Base-by-base conservation (phyloP, 257 asterid species). In the Henckelia pumila region DNA sequence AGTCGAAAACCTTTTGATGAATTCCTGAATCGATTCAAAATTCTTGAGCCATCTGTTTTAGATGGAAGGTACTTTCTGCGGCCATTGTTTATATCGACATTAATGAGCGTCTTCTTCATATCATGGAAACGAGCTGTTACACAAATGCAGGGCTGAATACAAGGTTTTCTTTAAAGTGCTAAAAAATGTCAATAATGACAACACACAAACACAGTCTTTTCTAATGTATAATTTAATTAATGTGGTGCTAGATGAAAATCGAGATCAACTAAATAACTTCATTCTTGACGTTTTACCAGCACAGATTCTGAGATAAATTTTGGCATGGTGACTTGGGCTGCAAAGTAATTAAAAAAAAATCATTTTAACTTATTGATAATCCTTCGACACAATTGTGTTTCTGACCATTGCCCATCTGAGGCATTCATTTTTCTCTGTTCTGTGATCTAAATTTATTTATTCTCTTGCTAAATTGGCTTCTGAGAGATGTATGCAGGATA, bases 1-100 rank as follows among this genome's bases (percentile, higher is more conserved):
- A 92, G 96, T 57, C 80, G 95, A 70, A 89, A 85, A 83, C 29
- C 81, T 58, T 92, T 89, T 71, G 80, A 79, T 56, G 98, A 92
- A 69, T 92, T 92, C 78, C 59, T 79, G 25, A 71, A 61, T 32
- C 95, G 98, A 55, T 92, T 89, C 79, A 68, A 79, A 73, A 76
- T 89, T 76, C 90, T 92, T 67, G 82, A 78, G n/a, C 96, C 98
- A 19, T 78, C 71, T n/a, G 77, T 67, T 68, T 16, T 56, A 50
- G 68, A 66, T 29, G 89, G 84, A 77, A 85, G 98, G 98, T 92
- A 78, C 35, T 59, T 49, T 47, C 61, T 19, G 73, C 44, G 49
- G 61, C 56, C 47, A 26, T 11, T 22, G 56, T 64, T 56, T 24
- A 30, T 24, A 33, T 40, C 47, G 19, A 63, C 60, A 69, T 22